These are phyloP conservation scores for Thielaviopsis musarum DNA, from an alignment of 2,329 filamentous ascomycete genomes.

Conservation along the genomic window DNA sequence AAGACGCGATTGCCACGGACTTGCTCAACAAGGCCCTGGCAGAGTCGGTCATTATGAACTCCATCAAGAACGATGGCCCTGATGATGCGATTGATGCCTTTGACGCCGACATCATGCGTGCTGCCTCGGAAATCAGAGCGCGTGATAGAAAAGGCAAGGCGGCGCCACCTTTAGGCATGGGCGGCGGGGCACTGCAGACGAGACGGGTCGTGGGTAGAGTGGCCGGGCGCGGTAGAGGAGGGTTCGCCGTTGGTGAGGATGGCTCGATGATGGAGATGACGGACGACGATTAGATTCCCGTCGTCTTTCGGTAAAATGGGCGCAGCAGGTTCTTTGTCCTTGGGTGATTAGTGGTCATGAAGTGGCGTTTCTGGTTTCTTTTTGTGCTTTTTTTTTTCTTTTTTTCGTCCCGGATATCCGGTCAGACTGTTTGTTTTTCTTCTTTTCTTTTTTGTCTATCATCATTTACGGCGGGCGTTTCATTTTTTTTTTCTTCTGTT, in stretches of 20 bases:
- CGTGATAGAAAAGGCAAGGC: constrained; percentile 31
- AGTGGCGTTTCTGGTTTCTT: neutral
- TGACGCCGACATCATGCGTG: constrained; percentile 33
- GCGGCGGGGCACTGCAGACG: constrained; percentile 18
- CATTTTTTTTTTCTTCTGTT: neutral
- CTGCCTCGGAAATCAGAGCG: constrained; percentile 1
- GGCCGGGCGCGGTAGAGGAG: constrained; percentile 3
- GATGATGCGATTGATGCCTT: constrained; percentile 29
- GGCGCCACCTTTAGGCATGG: constrained; percentile 19
- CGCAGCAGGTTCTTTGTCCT: neutral
- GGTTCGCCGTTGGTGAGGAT: constrained; percentile 20
- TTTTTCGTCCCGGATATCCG: neutral
- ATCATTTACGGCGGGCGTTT: neutral
- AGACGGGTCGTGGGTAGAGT: constrained; percentile 15
- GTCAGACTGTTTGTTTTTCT: neutral
- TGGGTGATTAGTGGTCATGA: neutral
- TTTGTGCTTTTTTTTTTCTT: neutral
- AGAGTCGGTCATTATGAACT: constrained; percentile 35
- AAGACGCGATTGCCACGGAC: constrained; percentile 69
- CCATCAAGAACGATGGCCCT: constrained; percentile 28
- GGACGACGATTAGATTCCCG: constrained; percentile 28
- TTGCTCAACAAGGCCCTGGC: constrained; percentile 55
- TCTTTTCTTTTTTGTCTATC: neutral
- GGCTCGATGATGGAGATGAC: constrained; percentile 39
- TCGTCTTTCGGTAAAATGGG: neutral